Evolutionary conservation across 129 eudicot genomes (phyloP).

Genomic region (Deinandra increscens): DNA sequence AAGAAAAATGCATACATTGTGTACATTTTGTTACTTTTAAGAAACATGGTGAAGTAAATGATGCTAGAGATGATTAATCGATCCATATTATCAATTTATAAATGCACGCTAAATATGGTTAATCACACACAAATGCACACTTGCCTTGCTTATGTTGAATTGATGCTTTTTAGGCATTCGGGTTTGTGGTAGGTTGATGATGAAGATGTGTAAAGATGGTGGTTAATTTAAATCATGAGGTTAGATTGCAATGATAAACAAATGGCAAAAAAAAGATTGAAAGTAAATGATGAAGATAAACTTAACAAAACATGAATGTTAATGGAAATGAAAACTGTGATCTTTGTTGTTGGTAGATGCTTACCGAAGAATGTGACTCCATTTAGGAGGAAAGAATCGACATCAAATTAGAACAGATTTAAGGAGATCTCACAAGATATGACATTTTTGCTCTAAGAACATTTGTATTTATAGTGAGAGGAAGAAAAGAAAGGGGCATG

Average conservation of each 20-base stretch:
- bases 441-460: no score
- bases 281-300: not conserved
- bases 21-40: constrained; percentile 37
- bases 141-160: constrained; percentile 22
- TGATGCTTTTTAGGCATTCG: not conserved
- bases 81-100: not conserved
- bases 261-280: not conserved
- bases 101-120: constrained; percentile 53
- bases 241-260: not conserved
- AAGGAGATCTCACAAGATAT: no score
- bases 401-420: no score
- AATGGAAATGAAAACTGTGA: not conserved
- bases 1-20: constrained; percentile 20
- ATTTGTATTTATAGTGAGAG: no score
- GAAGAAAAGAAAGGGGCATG: no score
- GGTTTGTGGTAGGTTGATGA: not conserved
- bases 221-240: not conserved
- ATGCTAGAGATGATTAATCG: not conserved
- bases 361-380: no score
- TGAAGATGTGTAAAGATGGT: not conserved
- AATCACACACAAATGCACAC: constrained; percentile 41
- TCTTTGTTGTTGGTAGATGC: no score
- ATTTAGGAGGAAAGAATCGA: no score
- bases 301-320: not conserved
- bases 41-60: constrained; percentile 45